Evolutionary conservation across 805 yeast genomes (phyloP), one percentile per base, ranked within the genome.

Genomic region (Wickerhamomyces canadensis): DNA sequence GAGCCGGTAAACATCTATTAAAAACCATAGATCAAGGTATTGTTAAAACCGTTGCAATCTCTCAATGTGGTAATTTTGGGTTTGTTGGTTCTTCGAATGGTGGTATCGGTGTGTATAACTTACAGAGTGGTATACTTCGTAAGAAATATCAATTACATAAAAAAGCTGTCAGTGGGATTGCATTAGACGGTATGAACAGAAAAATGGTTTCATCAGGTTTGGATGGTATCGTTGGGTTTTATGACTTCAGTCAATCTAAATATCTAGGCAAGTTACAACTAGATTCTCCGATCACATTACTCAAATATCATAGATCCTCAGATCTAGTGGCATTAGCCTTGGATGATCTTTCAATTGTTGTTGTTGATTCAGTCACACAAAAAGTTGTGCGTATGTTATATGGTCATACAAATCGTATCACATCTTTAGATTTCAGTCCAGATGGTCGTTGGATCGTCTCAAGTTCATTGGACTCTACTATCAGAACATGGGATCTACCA

Each of bases 401-500:
- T 66, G 98, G 98, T 5, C 98, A 93, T 55, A 71, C 82, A 11
- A 88, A 89, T 60, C 72, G 96, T 52, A 79, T 93, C 46, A 88
- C 97, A 0, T 72, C 85, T 1, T 60, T 91, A 57, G 97, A 86
- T 57, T 91, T 93, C 55, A 80, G 95, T 4, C 94, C 96, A 5
- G 91, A 89, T 58, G 98, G 97, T 25, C 78, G 97, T 58, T 93
- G 98, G 97, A 65, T 93, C 25, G 79, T 93, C 8, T 78, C 93
- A 18, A 79, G 85, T 2, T 73, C 88, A 1, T 67, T 88, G 42
- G 99, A 93, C 57, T 72, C 85, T 2, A 88, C 98, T 0, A 68
- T 93, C 34, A 76, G 98, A 53, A 87, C 96, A 1, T 93, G 98
- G 98, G 98, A 93, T 59, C 72, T 93, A 42, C 98, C 98, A 29